Evolutionary conservation across 2,329 filamentous ascomycete species (phyloP).

Genomic region (Lachnellula cervina): DNA sequence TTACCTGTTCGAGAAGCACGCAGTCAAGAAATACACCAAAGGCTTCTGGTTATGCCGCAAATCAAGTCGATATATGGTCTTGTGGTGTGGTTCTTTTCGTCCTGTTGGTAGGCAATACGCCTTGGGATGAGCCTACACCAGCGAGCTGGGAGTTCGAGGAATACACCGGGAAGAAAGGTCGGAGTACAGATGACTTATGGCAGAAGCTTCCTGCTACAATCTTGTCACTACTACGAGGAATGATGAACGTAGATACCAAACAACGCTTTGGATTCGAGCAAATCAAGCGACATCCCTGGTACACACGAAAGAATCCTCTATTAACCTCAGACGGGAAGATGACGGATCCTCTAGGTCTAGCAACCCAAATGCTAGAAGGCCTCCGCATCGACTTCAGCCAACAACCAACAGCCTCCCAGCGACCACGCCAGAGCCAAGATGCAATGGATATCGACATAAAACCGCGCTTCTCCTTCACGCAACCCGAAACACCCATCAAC

Average conservation of each 20-base stretch:
- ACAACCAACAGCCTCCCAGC: constrained; percentile 44
- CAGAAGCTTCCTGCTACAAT: constrained; percentile 66
- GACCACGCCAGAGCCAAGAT: constrained; percentile 36
- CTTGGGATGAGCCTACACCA: constrained; percentile 88
- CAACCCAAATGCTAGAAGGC: constrained; percentile 91
- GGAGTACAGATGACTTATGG: constrained; percentile 83
- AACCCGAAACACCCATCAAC: constrained; percentile 71
- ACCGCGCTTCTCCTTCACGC: constrained; percentile 67
- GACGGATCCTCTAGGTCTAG: constrained; percentile 74
- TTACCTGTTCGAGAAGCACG: constrained; percentile 44
- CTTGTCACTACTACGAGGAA: constrained; percentile 80
- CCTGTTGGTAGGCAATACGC: constrained; percentile 89
- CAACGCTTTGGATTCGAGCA: constrained; percentile 81
- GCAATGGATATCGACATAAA: constrained; percentile 62
- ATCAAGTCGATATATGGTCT: constrained; percentile 91
- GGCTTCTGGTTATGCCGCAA: constrained; percentile 64
- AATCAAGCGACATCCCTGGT: constrained; percentile 92
- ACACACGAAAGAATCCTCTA: constrained; percentile 74
- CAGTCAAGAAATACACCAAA: constrained; percentile 43
- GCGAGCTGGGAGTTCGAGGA: constrained; percentile 89
- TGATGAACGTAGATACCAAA: constrained; percentile 76
- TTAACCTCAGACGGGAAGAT: constrained; percentile 70
- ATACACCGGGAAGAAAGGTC: constrained; percentile 74
- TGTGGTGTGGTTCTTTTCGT: constrained; percentile 98
- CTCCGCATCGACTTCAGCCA: constrained; percentile 83